Conservation (phyloP, 164 flowering plant species). For the Protea cynaroides region DNA sequence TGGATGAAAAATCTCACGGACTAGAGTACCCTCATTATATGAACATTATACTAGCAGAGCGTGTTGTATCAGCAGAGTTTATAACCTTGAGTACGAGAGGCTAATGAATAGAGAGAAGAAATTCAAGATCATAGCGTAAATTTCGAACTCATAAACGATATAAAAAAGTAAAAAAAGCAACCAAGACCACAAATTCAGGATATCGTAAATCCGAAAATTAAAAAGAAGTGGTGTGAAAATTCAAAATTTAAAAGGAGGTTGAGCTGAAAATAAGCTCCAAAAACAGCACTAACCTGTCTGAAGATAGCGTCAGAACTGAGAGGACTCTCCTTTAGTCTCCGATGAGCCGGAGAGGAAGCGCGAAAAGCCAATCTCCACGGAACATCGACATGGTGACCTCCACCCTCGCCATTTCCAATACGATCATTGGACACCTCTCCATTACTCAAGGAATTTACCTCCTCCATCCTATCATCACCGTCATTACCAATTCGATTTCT, state of each 20-base stretch:
- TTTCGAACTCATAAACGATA: too few relatives aligned
- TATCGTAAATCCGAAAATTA: too few relatives aligned
- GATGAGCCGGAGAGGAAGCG: conserved; percentile 75
- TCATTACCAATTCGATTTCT: conserved; percentile 9
- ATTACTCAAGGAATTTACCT: conserved; percentile 1
- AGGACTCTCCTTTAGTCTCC: conserved; percentile 71
- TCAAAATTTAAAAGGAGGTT: background rate
- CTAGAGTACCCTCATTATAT: background rate
- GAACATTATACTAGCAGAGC: background rate
- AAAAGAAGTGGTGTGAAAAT: too few relatives aligned
- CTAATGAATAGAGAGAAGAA: too few relatives aligned
- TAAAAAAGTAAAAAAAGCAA: background rate
- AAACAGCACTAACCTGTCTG: conserved; percentile 48
- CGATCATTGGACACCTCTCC: conserved; percentile 14
- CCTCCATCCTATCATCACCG: conserved; percentile 5
- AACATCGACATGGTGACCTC: conserved; percentile 4
- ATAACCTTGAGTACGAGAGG: too few relatives aligned
- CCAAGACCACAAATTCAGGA: background rate
- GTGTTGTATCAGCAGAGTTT: too few relatives aligned
- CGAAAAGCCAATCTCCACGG: conserved; percentile 43
- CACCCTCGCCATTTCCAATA: conserved; percentile 10
- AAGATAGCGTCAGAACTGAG: conserved; percentile 92
- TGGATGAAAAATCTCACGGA: background rate
- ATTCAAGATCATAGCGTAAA: too few relatives aligned
- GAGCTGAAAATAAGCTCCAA: background rate